phyloP scores from a whole-genome alignment of 2,329 filamentous ascomycete genomes.

The Tolypocladium guangdongense region DNA sequence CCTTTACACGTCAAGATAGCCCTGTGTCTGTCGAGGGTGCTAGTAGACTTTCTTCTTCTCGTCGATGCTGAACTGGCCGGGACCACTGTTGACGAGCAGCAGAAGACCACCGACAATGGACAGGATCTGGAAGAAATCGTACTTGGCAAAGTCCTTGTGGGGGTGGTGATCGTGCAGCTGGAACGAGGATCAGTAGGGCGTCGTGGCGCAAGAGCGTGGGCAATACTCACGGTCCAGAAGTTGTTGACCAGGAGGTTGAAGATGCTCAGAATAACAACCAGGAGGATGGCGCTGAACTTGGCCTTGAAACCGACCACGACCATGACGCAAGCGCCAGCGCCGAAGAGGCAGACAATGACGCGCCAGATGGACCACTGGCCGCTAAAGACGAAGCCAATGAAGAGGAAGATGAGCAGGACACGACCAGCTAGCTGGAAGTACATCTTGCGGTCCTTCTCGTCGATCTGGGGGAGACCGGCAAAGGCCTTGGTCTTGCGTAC shows the following conservation, averaged over 20 bases:
- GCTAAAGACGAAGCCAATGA: slow-evolving; percentile 91
- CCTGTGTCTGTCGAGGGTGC: neutral
- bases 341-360: slow-evolving; percentile 72
- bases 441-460: slow-evolving; percentile 99
- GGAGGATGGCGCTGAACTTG: slow-evolving; percentile 92
- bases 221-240: slow-evolving; percentile 85
- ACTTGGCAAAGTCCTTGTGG: slow-evolving; percentile 99
- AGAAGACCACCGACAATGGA: slow-evolving; percentile 96
- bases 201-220: neutral
- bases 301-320: slow-evolving; percentile 99
- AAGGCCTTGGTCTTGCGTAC: slow-evolving; percentile 96
- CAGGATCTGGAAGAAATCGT: slow-evolving; percentile 99
- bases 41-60: slow-evolving; percentile 99
- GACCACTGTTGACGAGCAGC: slow-evolving; percentile 95
- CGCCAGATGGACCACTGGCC: slow-evolving; percentile 88
- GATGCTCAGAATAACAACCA: slow-evolving; percentile 88
- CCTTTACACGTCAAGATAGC: neutral
- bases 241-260: slow-evolving; percentile 99
- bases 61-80: slow-evolving; percentile 94
- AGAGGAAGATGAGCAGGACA: slow-evolving; percentile 93
- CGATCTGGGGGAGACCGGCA: slow-evolving; percentile 82
- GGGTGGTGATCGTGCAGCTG: slow-evolving; percentile 95
- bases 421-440: slow-evolving; percentile 98
- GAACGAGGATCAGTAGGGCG: slow-evolving; percentile 2
- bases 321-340: slow-evolving; percentile 91